phyloP scores from a whole-genome alignment of 805 yeast species.

The Lachancea cidri region DNA sequence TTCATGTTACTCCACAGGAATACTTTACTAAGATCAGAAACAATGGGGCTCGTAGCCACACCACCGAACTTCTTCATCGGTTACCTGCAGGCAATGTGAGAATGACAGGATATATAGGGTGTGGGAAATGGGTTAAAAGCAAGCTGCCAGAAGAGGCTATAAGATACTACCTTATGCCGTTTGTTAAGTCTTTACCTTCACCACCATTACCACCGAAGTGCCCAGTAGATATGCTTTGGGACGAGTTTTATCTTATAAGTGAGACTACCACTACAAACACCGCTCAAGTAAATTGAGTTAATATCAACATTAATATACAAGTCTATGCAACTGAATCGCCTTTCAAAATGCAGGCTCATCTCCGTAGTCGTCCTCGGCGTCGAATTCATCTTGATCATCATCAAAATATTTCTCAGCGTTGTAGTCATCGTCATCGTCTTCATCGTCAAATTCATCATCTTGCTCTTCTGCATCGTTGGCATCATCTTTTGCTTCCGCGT shows the following conservation, averaged over 20 bases:
- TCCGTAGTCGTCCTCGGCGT: conserved; percentile 46
- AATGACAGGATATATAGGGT: conserved; percentile 20
- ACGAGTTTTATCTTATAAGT: conserved; percentile 17
- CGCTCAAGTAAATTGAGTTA: no score
- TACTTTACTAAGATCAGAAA: conserved; percentile 6
- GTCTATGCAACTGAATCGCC: background rate
- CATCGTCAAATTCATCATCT: conserved; percentile 58
- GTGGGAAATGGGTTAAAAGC: conserved; percentile 15
- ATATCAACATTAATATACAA: conserved; percentile 2
- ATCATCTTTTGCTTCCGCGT: conserved; percentile 22
- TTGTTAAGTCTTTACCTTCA: conserved; percentile 9
- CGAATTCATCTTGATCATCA: conserved; percentile 50
- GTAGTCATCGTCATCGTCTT: conserved; percentile 55
- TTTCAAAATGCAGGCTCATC: conserved; percentile 57
- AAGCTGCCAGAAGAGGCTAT: conserved; percentile 5
- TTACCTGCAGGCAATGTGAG: conserved; percentile 11
- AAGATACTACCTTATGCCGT: conserved; percentile 14
- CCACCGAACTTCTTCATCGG: background rate
- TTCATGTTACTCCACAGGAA: conserved; percentile 8
- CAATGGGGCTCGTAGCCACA: background rate
- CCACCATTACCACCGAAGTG: conserved; percentile 23
- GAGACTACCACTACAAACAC: no score
- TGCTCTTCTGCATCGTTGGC: conserved; percentile 39
- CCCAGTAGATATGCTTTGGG: conserved; percentile 20
- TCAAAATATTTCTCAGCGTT: conserved; percentile 61